These are phyloP conservation scores for Dothideomycetes sp. DNA, from an alignment of 2,329 filamentous ascomycete genomes.

Conservation along the genomic window DNA sequence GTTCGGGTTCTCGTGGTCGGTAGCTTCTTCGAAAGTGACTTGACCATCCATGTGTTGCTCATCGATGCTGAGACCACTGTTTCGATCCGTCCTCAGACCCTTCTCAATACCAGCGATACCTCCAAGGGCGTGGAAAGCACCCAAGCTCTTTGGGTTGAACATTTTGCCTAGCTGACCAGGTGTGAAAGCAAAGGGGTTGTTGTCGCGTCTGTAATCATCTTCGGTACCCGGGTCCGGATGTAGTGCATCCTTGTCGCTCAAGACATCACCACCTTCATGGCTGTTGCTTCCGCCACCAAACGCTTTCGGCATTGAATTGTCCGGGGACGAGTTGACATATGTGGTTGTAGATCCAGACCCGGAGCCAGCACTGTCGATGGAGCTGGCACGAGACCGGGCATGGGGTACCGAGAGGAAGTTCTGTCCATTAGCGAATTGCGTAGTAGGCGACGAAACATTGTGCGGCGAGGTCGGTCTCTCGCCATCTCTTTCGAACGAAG, in stretches of 20 bases:
- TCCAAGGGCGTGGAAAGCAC: slow-evolving; percentile 66
- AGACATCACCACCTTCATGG: slow-evolving; percentile 41
- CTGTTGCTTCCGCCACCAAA: slow-evolving; percentile 22
- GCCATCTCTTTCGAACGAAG: slow-evolving; percentile 54
- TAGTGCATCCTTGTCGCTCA: slow-evolving; percentile 60
- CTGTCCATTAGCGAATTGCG: slow-evolving; percentile 39
- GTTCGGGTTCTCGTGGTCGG: slow-evolving; percentile 19
- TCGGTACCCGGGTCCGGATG: slow-evolving; percentile 69
- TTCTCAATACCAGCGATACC: slow-evolving; percentile 65
- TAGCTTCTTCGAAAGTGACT: slow-evolving; percentile 60
- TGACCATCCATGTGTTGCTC: slow-evolving; percentile 55
- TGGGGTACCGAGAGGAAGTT: slow-evolving; percentile 57
- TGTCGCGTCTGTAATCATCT: slow-evolving; percentile 61
- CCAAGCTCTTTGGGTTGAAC: slow-evolving; percentile 68
- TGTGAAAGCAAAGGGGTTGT: slow-evolving; percentile 79
- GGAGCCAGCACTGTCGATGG: slow-evolving; percentile 54
- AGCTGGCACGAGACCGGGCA: slow-evolving; percentile 54
- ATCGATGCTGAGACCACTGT: slow-evolving; percentile 59
- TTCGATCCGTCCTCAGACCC: slow-evolving; percentile 58
- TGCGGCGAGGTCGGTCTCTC: slow-evolving; percentile 58
- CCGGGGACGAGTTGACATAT: slow-evolving; percentile 40
- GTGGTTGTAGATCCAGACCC: slow-evolving; percentile 50
- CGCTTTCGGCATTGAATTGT: slow-evolving; percentile 18
- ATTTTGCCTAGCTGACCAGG: slow-evolving; percentile 74
- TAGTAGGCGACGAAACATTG: slow-evolving; percentile 56